phyloP scores from a whole-genome alignment of 768 basidiomycete species.

The Heimioporus sp. region DNA sequence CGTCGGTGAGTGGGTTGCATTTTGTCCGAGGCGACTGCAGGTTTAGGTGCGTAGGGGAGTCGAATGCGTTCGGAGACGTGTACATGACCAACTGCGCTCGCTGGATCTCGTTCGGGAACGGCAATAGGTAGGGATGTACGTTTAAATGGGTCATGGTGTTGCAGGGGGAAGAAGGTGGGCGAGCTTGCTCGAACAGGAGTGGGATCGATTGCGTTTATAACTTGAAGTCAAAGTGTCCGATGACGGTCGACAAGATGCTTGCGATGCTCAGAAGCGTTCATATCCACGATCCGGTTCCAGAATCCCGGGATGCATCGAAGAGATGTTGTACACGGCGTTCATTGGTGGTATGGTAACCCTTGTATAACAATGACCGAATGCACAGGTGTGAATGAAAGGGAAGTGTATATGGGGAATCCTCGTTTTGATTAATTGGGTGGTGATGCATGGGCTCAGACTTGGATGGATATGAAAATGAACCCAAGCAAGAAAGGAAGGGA shows the following conservation, averaged over 20 bases:
- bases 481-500: too few relatives aligned
- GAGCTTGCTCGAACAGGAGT: background rate
- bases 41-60: conserved; percentile 10
- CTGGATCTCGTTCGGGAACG: conserved; percentile 21
- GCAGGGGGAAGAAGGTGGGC: background rate
- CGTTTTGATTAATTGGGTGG: too few relatives aligned
- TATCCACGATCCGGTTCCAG: conserved; percentile 7
- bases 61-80: conserved; percentile 23
- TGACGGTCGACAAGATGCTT: conserved; percentile 1
- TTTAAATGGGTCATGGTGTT: conserved; percentile 18
- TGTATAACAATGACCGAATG: too few relatives aligned
- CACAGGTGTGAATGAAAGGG: conserved; percentile 3
- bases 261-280: background rate
- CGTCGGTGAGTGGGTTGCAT: conserved; percentile 6
- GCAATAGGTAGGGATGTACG: conserved; percentile 14
- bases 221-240: conserved; percentile 16
- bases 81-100: conserved; percentile 18
- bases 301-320: background rate
- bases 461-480: too few relatives aligned
- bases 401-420: background rate
- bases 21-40: conserved; percentile 1
- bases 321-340: background rate
- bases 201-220: conserved; percentile 19
- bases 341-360: background rate
- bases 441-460: too few relatives aligned